Evolutionary conservation across 768 basidiomycete genomes (phyloP), one percentile per base, ranked within the genome.

Genomic region (Glaciozyma martinii): DNA sequence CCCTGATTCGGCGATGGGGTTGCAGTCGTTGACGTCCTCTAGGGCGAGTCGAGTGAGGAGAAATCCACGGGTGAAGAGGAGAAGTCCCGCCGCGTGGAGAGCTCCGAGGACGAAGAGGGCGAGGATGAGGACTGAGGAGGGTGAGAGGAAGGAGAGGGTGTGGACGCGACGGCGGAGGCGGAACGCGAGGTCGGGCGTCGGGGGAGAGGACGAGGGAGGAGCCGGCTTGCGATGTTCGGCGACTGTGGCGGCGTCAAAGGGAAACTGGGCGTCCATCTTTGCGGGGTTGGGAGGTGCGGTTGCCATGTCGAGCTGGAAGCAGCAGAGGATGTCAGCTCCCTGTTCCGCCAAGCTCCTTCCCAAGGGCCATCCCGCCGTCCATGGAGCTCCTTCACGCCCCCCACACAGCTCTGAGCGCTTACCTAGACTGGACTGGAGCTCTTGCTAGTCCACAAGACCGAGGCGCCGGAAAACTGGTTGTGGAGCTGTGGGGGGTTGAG

Each of bases 61-160:
- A 76, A 97, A 99, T 13, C 95, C 95, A 29, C 85, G 82, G 0
- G 88, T 89, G 78, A 95, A 98, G 60, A 94, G 83, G 75, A 88
- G 89, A 32, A 98, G 84, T 19, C 87, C 90, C 32, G 84, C 80
- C 53, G 85, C 71, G 71, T 97, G 92, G 32, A 88, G 75, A 21
- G 58, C 7, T 1, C 60, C 60, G 62, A 70, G 53, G 54, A 70
- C 46, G n/a, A 62, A 40, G 40, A 70, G 62, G 5, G 44, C 65
- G 46, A 49, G 54, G 33, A 70, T 16, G 32, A 59, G 59, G 30
- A 52, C 54, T 9, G 56, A 58, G 8, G 60, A 47, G 32, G 62
- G 18, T 19, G 68, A 56, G 30, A 66, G 60, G 60, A 63, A 61
- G 16, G 62, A 58, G 27, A 70, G 65, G 29, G 53, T 47, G 29